Evolutionary conservation across 192 early-diverging fungal genomes (phyloP).

Genomic region (Linnemannia schmuckeri): DNA sequence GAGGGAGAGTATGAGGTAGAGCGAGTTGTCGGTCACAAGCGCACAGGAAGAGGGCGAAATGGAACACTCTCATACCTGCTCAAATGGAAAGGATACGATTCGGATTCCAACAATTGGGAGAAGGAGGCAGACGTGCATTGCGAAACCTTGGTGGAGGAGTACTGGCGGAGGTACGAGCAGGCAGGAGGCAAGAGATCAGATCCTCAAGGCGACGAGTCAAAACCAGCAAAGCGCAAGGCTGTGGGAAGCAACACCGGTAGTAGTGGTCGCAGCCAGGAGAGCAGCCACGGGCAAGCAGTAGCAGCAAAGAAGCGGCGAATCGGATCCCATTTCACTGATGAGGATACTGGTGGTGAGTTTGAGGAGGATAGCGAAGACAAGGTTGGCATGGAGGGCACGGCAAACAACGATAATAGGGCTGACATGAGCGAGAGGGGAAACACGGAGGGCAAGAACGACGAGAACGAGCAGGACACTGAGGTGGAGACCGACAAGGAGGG

Average conservation of each 20-base stretch:
- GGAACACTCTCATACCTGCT: slow-evolving; percentile 20
- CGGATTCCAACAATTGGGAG: slow-evolving; percentile 52
- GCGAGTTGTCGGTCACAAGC: slow-evolving; percentile 34
- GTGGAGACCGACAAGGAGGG: not conserved
- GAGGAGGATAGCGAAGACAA: not conserved
- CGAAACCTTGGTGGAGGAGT: slow-evolving; percentile 13
- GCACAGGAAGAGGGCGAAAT: not conserved
- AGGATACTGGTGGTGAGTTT: not conserved
- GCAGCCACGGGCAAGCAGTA: not conserved
- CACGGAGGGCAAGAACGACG: too few relatives aligned
- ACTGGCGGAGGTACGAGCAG: slow-evolving; percentile 25
- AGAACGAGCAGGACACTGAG: too few relatives aligned
- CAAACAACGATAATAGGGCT: not conserved
- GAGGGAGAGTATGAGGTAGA: slow-evolving; percentile 39
- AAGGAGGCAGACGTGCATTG: slow-evolving; percentile 16
- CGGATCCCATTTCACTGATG: not conserved
- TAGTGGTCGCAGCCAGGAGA: not conserved
- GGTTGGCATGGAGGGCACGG: not conserved
- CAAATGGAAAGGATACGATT: slow-evolving; percentile 53
- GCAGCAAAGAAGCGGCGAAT: not conserved
- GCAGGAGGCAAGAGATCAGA: slow-evolving; percentile 30
- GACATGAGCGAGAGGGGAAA: not conserved
- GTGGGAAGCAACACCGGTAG: not conserved
- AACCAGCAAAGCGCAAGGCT: not conserved
- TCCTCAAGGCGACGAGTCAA: slow-evolving; percentile 7